phyloP scores from a whole-genome alignment of 1,139 yeast species.

The Sugiyamaella grinbergsii region DNA sequence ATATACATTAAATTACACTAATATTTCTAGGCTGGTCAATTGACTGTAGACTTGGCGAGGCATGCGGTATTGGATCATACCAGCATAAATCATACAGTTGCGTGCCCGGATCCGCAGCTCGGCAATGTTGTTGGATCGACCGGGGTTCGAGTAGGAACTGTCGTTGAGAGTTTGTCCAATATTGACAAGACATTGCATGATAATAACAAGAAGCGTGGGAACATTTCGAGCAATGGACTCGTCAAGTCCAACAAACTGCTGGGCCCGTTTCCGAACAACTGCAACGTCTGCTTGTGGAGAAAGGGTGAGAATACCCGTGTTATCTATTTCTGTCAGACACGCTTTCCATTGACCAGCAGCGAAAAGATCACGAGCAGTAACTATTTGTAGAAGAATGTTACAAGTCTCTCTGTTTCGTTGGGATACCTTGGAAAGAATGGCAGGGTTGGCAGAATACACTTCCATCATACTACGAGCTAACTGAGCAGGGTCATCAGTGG shows the following conservation, averaged over 20 bases:
- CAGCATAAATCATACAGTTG: conserved; percentile 92
- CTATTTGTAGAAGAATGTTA: conserved; percentile 62
- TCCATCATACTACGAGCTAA: conserved; percentile 46
- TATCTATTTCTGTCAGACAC: conserved; percentile 57
- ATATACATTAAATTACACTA: conserved; percentile 19
- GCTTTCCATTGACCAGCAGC: conserved; percentile 61
- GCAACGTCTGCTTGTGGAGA: conserved; percentile 49
- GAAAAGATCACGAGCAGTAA: conserved; percentile 66
- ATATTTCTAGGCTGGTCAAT: conserved; percentile 63
- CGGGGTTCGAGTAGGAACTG: conserved; percentile 52
- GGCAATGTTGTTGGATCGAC: conserved; percentile 57
- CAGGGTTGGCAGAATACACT: conserved; percentile 42
- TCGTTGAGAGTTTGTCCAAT: conserved; percentile 54
- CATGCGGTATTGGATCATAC: conserved; percentile 93
- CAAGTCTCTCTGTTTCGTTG: conserved; percentile 55
- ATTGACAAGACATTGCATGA: conserved; percentile 76
- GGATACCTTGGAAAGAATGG: conserved; percentile 39
- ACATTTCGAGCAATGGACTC: conserved; percentile 76
- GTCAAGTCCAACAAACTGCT: conserved; percentile 61
- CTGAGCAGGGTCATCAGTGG: conserved; percentile 45
- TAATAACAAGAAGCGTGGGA: conserved; percentile 76
- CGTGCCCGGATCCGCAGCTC: conserved; percentile 69
- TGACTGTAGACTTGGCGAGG: conserved; percentile 85
- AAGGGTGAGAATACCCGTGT: conserved; percentile 68
- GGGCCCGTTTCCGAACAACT: conserved; percentile 56